A percentile compares a stretch with the other conserved stretches of the same genome.
Conservation (phyloP, 495 filamentous ascomycete species). For the Apodospora peruviana region DNA sequence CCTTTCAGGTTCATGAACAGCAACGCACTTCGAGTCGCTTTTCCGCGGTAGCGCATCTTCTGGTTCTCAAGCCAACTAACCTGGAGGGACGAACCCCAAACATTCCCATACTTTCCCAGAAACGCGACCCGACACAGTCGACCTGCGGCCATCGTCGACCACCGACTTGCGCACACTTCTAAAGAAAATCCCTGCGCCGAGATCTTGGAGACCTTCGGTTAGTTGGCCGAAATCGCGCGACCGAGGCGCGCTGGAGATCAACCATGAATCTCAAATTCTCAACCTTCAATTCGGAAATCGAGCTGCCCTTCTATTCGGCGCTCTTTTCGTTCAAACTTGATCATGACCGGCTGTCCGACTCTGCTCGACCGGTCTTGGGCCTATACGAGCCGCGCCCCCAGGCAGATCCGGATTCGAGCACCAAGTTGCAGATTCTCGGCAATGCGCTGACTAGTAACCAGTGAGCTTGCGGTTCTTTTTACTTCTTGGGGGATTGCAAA, state of each 20-base stretch:
- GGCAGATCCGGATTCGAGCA: constrained; percentile 63
- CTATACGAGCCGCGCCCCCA: constrained; percentile 76
- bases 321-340: constrained; percentile 89
- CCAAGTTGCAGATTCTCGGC: constrained; percentile 81
- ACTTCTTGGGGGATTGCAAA: neutral
- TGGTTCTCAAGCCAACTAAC: too few relatives aligned
- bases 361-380: constrained; percentile 78
- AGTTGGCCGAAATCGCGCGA: too few relatives aligned
- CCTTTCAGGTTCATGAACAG: neutral
- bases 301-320: constrained; percentile 87
- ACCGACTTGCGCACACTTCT: too few relatives aligned
- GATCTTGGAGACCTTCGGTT: too few relatives aligned
- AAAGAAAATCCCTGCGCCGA: too few relatives aligned
- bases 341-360: constrained; percentile 92
- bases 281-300: constrained; percentile 87
- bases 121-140: too few relatives aligned
- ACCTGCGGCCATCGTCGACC: too few relatives aligned
- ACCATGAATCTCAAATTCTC: constrained; percentile 54
- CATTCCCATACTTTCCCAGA: too few relatives aligned
- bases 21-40: neutral
- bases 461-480: constrained; percentile 45
- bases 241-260: neutral
- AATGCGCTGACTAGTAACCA: constrained; percentile 76
- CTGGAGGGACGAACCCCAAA: too few relatives aligned
- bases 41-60: too few relatives aligned